Evolutionary conservation across 129 eudicot genomes (phyloP), one percentile per base, ranked within the genome.

Genomic region (Flaveria bidentis): DNA sequence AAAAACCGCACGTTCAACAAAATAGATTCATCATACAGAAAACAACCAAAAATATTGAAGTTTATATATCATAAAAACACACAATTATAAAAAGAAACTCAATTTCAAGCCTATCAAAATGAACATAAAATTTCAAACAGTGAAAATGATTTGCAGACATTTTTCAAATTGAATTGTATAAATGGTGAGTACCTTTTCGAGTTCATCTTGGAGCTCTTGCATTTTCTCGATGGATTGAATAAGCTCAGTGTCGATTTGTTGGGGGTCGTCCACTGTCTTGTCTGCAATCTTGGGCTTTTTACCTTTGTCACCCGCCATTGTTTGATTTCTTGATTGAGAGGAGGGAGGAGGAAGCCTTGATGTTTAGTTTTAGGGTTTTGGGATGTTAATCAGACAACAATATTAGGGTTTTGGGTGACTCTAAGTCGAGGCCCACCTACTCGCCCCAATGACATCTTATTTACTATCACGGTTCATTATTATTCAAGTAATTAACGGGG

Each of bases 171-270:
- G 2, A 18, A 15, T 20, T 22, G 3, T 57, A 20, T 6, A 53
- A 22, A 69, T 0, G 25, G 10, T 28, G 2, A 0, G 49, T 78
- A 93, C 98, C 75, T 90, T 93, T 13, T 93, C 98, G 26, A 93
- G 93, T 74, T 93, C 97, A 68, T 93, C 98, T 81, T 93, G 97
- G 64, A 90, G 61, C 73, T 87, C 97, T 80, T 91, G 98, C 75
- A 93, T 83, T 82, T 93, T 93, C 47, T 93, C 97, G 23, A 93
- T 81, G 58, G 92, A 85, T 25, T 78, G 71, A 74, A 90, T 83
- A 67, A 93, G 91, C 33, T 87, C 82, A 9, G 69, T 77, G 71
- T 90, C 97, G 60, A 90, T 77, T 68, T 72, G 80, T 49, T 85
- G 88, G 47, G 73, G 66, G 45, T 61, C 82, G 39, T 85, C 88